Percentiles rank a stretch among this genome's conserved stretches.
Conservation (phyloP, 2,329 filamentous ascomycete species). For the Botryotinia globosa region DNA sequence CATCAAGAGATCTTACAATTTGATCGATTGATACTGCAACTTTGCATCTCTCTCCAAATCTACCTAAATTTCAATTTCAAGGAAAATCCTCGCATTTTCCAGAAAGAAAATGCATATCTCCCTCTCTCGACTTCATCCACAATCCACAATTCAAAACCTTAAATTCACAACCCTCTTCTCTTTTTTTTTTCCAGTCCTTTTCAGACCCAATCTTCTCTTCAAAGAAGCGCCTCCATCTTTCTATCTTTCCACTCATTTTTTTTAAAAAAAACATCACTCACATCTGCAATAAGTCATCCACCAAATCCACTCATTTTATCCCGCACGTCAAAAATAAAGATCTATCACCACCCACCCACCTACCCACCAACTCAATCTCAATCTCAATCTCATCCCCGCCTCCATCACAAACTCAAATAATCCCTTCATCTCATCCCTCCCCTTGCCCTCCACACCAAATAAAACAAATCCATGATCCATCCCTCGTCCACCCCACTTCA, state of each 20-base stretch:
- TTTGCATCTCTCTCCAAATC: neutral
- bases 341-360: neutral
- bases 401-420: neutral
- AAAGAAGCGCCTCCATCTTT: neutral
- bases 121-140: neutral
- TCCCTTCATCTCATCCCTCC: neutral
- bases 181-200: neutral
- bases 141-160: neutral
- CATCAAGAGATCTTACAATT: neutral
- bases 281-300: neutral
- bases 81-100: neutral
- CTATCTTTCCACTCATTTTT: neutral
- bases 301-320: neutral
- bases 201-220: neutral
- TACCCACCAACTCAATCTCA: neutral
- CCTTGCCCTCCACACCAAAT: neutral
- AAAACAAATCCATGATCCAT: neutral
- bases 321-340: neutral
- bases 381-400: neutral
- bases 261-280: neutral
- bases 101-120: neutral
- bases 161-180: neutral
- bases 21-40: neutral
- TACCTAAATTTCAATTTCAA: neutral
- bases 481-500: neutral